Evolutionary conservation across 2,329 filamentous ascomycete species (phyloP).

Genomic region (Colletotrichum paranaense): DNA sequence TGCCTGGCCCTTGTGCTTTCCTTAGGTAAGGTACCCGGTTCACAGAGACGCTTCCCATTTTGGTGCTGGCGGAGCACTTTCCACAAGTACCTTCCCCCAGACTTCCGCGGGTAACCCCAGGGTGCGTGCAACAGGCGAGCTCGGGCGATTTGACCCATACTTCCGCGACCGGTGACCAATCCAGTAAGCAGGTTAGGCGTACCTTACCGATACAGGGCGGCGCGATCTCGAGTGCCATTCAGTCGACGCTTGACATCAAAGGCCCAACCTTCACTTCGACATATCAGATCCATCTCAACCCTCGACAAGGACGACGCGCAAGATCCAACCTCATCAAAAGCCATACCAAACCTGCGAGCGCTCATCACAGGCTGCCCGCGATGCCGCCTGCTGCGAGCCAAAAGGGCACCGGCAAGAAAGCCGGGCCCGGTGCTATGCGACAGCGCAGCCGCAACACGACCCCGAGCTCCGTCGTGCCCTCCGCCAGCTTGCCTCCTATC

Average conservation of each 20-base stretch:
- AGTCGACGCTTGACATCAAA: conserved; percentile 21
- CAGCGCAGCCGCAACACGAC: conserved; percentile 84
- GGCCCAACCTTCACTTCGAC: conserved; percentile 7
- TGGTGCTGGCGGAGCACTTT: neutral
- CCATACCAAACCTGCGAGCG: neutral
- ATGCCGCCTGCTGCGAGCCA: conserved; percentile 71
- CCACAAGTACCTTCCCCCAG: conserved; percentile 21
- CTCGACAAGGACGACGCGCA: conserved; percentile 21
- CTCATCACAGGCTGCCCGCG: conserved; percentile 1
- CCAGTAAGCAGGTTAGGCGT: conserved; percentile 30
- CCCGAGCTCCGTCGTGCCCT: conserved; percentile 66
- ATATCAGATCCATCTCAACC: conserved; percentile 22
- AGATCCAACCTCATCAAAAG: conserved; percentile 15
- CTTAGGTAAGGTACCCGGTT: neutral
- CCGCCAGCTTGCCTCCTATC: conserved; percentile 64
- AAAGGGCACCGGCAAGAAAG: conserved; percentile 75
- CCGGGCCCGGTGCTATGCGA: conserved; percentile 67
- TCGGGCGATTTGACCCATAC: conserved; percentile 28
- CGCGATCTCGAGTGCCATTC: conserved; percentile 24
- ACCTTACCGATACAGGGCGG: conserved; percentile 9
- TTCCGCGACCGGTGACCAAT: conserved; percentile 26
- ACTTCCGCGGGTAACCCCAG: conserved; percentile 7
- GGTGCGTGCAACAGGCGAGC: conserved; percentile 10
- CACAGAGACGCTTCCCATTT: neutral
- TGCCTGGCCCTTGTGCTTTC: neutral